These are phyloP conservation scores for Clonostachys byssicola DNA, from an alignment of 2,329 filamentous ascomycete genomes.

Conservation along the genomic window DNA sequence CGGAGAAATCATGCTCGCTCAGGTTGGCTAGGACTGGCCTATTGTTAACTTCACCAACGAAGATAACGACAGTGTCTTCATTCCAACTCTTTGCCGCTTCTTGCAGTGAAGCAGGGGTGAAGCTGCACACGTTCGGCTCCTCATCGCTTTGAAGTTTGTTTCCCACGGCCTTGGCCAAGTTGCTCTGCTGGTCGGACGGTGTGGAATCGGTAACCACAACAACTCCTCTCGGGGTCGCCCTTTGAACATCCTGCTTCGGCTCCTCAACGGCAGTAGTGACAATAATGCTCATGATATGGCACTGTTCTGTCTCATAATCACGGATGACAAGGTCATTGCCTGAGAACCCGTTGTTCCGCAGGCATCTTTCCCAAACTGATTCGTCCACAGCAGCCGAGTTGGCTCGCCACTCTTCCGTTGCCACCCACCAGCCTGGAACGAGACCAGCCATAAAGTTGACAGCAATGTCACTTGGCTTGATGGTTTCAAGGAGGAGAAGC, in stretches of 20 bases:
- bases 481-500: slow-evolving; percentile 1
- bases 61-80: not conserved
- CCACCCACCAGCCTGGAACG: slow-evolving; percentile 26
- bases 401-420: slow-evolving; percentile 10
- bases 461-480: not conserved
- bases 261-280: not conserved
- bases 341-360: slow-evolving; percentile 4
- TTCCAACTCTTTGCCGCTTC: no score
- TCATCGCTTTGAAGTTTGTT: no score
- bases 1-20: not conserved
- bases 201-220: not conserved
- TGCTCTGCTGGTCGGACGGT: not conserved
- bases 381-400: not conserved
- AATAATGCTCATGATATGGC: slow-evolving; percentile 1
- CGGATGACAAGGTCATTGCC: slow-evolving; percentile 3
- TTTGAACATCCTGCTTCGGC: not conserved
- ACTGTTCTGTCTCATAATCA: slow-evolving; percentile 1
- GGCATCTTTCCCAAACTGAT: slow-evolving; percentile 2
- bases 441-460: not conserved
- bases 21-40: not conserved
- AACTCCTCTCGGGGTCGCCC: not conserved
- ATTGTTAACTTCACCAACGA: not conserved
- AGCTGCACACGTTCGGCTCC: no score
- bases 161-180: not conserved
- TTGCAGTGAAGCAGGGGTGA: no score